Conservation (phyloP, 768 basidiomycete species). For the Mycena capillaripes region DNA sequence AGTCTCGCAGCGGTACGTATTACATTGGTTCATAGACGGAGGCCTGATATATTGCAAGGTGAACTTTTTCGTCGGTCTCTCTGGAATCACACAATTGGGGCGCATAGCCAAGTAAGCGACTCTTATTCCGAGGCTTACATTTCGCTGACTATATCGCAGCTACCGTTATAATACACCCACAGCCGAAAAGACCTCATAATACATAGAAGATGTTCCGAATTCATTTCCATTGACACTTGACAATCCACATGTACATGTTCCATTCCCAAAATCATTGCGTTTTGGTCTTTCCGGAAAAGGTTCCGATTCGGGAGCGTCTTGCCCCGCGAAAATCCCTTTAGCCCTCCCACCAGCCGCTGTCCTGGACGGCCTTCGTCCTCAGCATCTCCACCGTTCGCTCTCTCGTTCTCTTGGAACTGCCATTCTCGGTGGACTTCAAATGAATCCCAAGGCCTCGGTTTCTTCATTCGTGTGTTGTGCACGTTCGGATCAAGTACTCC, state of each 20-base stretch:
- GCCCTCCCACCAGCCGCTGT: conserved; percentile 51
- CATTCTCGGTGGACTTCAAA: conserved; percentile 73
- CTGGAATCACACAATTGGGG: conserved; percentile 76
- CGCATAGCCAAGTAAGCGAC: conserved; percentile 75
- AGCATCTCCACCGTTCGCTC: conserved; percentile 50
- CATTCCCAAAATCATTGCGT: conserved; percentile 29
- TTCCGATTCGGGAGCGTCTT: conserved; percentile 8
- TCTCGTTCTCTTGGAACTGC: conserved; percentile 60
- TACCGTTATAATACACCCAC: conserved; percentile 45
- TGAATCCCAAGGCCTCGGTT: conserved; percentile 74
- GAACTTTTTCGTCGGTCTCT: conserved; percentile 84
- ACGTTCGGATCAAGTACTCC: no score
- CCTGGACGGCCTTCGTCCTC: conserved; percentile 49
- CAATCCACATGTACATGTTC: conserved; percentile 21
- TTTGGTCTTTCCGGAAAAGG: conserved; percentile 28
- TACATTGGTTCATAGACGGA: conserved; percentile 8
- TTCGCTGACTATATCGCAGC: conserved; percentile 37
- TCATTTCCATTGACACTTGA: background rate
- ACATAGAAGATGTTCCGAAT: no score
- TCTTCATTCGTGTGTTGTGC: conserved; percentile 37
- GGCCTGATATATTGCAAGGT: conserved; percentile 59
- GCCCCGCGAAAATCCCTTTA: conserved; percentile 38
- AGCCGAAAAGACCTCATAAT: conserved; percentile 38
- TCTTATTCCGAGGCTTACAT: background rate
- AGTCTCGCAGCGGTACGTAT: conserved; percentile 89